phyloP scores from a whole-genome alignment of 257 asterid genomes.

The Nicotiana attenuata region DNA sequence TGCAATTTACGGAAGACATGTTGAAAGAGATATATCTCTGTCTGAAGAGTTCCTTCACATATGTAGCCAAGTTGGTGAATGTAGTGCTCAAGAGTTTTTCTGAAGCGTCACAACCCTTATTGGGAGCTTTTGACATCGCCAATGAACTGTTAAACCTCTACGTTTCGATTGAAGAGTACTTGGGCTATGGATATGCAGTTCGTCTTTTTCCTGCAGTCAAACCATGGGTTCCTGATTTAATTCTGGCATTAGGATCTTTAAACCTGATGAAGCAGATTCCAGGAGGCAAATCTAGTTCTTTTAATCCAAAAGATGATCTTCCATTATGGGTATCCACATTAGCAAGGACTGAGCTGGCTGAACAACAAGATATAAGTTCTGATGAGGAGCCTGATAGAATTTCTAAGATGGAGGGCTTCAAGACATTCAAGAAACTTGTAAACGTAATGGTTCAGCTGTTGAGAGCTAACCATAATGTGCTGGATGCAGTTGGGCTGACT shows the following conservation, averaged over 20 bases:
- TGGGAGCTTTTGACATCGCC: slow-evolving; percentile 41
- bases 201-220: slow-evolving; percentile 47
- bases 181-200: slow-evolving; percentile 56
- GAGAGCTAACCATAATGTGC: slow-evolving; percentile 38
- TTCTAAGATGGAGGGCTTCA: slow-evolving; percentile 23
- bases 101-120: slow-evolving; percentile 33
- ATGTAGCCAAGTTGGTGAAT: slow-evolving; percentile 71
- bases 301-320: slow-evolving; percentile 26
- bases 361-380: slow-evolving; percentile 26
- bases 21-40: slow-evolving; percentile 43
- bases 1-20: slow-evolving; percentile 45
- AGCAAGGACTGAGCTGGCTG: slow-evolving; percentile 62
- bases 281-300: slow-evolving; percentile 18
- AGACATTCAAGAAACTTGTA: slow-evolving; percentile 52
- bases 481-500: slow-evolving; percentile 65
- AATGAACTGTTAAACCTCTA: slow-evolving; percentile 52
- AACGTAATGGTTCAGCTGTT: slow-evolving; percentile 41
- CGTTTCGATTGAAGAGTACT: slow-evolving; percentile 58
- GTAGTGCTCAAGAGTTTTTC: slow-evolving; percentile 38
- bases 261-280: slow-evolving; percentile 39
- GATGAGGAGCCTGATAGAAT: slow-evolving; percentile 37
- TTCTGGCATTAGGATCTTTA: slow-evolving; percentile 61
- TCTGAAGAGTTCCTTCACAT: slow-evolving; percentile 72
- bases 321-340: slow-evolving; percentile 58
- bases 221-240: slow-evolving; percentile 83